Evolutionary conservation across 805 yeast species (phyloP).

Genomic region (Sungouiella thailandica): DNA sequence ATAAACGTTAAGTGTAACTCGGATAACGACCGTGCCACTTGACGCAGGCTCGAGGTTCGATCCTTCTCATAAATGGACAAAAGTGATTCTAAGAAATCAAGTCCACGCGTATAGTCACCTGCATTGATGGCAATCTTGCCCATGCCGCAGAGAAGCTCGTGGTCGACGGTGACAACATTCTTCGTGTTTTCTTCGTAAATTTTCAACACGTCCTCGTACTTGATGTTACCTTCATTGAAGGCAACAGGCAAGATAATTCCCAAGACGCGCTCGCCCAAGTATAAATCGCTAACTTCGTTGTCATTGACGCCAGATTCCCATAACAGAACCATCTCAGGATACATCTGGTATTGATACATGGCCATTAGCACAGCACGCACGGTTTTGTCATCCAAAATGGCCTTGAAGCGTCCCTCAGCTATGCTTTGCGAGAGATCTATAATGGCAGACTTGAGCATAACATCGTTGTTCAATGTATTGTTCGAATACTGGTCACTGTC

Average conservation of each 20-base stretch:
- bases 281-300: constrained; percentile 36
- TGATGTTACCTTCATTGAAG: constrained; percentile 52
- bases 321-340: constrained; percentile 59
- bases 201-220: constrained; percentile 55
- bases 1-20: constrained; percentile 76
- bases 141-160: constrained; percentile 62
- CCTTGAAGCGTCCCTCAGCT: constrained; percentile 24
- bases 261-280: constrained; percentile 60
- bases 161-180: constrained; percentile 26
- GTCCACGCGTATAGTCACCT: constrained; percentile 60
- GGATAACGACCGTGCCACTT: constrained; percentile 49
- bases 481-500: constrained; percentile 32
- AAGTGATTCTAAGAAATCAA: constrained; percentile 57
- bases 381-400: constrained; percentile 18
- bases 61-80: constrained; percentile 44
- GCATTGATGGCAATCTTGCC: constrained; percentile 67
- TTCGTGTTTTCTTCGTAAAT: constrained; percentile 46
- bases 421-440: constrained; percentile 27
- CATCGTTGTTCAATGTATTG: constrained; percentile 21
- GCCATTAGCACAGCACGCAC: constrained; percentile 26
- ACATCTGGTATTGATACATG: constrained; percentile 32
- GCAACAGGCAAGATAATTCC: constrained; percentile 66
- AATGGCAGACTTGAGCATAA: constrained; percentile 28
- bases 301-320: constrained; percentile 64
- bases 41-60: constrained; percentile 6